Conservation (phyloP, 805 yeast genomes). For the Yarrowia sp. region DNA sequence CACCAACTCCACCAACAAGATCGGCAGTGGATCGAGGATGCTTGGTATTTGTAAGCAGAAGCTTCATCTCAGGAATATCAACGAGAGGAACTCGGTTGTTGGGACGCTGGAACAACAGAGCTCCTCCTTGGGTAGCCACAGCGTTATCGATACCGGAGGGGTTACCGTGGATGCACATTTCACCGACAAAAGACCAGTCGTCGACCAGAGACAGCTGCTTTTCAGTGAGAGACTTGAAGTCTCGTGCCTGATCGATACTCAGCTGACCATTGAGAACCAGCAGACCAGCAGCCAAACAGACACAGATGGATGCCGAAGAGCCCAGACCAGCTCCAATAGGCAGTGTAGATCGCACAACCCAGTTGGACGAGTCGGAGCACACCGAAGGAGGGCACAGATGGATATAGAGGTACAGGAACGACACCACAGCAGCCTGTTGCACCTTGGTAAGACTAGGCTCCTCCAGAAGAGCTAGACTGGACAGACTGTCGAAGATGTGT, state of each 20-base stretch:
- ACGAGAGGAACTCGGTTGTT: constrained; percentile 68
- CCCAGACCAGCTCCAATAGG: constrained; percentile 99
- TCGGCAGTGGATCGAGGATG: constrained; percentile 89
- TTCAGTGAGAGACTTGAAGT: constrained; percentile 40
- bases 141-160: constrained; percentile 98
- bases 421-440: constrained; percentile 64
- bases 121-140: constrained; percentile 95
- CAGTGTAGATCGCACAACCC: constrained; percentile 77
- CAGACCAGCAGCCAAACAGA: constrained; percentile 80
- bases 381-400: constrained; percentile 59
- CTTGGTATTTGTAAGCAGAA: constrained; percentile 81
- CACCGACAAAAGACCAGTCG: constrained; percentile 90
- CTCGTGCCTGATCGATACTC: constrained; percentile 44
- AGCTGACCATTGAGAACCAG: constrained; percentile 44
- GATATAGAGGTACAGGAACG: constrained; percentile 80
- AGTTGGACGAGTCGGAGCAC: constrained; percentile 57
- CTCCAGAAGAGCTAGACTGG: constrained; percentile 12
- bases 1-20: constrained; percentile 78
- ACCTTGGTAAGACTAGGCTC: constrained; percentile 23
- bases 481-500: constrained; percentile 30
- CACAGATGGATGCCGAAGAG: constrained; percentile 89
- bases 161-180: constrained; percentile 92
- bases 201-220: constrained; percentile 60
- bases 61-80: constrained; percentile 73
- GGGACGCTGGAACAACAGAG: constrained; percentile 82